Conservation (phyloP, 306 rosid genomes). For the Sphenostylis stenocarpa region DNA sequence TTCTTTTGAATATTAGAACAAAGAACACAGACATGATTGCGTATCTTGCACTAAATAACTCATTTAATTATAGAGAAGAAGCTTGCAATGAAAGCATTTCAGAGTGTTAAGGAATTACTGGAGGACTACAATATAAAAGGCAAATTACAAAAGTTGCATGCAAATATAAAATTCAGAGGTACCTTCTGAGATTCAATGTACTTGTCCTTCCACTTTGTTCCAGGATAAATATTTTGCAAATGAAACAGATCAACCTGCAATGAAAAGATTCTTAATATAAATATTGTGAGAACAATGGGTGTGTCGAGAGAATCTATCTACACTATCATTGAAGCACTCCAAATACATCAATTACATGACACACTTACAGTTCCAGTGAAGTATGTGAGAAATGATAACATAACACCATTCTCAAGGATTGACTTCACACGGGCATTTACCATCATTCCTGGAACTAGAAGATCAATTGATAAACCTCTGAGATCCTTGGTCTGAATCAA, state of each 20-base stretch:
- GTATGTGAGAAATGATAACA: slow-evolving; percentile 89
- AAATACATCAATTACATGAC: background rate
- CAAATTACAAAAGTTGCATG: slow-evolving; percentile 22
- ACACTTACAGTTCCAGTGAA: slow-evolving; percentile 93
- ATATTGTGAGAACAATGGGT: background rate
- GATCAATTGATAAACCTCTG: slow-evolving; percentile 88
- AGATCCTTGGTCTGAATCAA: slow-evolving; percentile 78
- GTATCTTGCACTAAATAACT: background rate
- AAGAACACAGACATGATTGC: background rate
- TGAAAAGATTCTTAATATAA: slow-evolving; percentile 15
- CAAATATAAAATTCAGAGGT: slow-evolving; percentile 8
- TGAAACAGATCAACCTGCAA: slow-evolving; percentile 87
- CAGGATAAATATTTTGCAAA: slow-evolving; percentile 66
- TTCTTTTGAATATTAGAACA: background rate
- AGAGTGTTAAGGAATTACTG: background rate
- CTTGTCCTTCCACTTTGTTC: slow-evolving; percentile 69
- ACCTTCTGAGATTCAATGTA: slow-evolving; percentile 81
- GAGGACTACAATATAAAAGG: background rate
- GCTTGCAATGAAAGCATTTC: background rate
- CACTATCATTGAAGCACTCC: slow-evolving; percentile 19
- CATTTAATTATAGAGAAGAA: background rate
- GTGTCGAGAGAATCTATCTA: slow-evolving; percentile 21
- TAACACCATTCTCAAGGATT: slow-evolving; percentile 85
- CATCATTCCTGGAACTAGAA: slow-evolving; percentile 93
- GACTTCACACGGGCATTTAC: slow-evolving; percentile 81